Base-by-base conservation (phyloP, 2,329 filamentous ascomycete species). In the Chaetomium globosum region DNA sequence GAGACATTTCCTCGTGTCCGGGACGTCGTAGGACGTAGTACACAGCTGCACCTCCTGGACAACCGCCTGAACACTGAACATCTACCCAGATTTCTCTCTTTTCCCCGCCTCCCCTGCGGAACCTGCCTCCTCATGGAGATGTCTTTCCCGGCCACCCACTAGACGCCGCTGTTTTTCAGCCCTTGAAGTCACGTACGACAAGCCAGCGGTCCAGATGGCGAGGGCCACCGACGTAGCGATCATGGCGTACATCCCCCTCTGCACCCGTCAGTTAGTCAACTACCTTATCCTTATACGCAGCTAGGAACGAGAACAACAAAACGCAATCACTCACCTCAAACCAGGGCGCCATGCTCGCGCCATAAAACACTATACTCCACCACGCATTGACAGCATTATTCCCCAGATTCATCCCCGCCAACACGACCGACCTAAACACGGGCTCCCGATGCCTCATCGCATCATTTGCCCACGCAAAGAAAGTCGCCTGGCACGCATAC, bases 401-500 rank as follows among this genome's bases (percentile, higher is more conserved):
- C 1, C 85, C 85, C 70, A 88, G 77, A 66, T 91, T 91, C 89
- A 92, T 92, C 13, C 86, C 85, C 0, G 88, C 89, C 43, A 92
- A 83, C 0, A 91, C 88, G 1, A 91, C 82, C 2, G 83, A 86
- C 4, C 89, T 80, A 69, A 88, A 83, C 54, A 87, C 81, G 23
- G 84, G 82, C 65, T 89, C 85, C 70, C 90, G 84, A 63, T 84
- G 83, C 8, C 86, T 81, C 78, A 89, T 84, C 2, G 86, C 85
- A 71, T 91, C 89, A 70, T 92, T 91, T 26, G 87, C 89, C 89
- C 89, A 91, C 0, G 89, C 89, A 69, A 92, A 91, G 70, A 91
- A 91, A 0, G 86, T 89, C 0, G 89, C 88, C 75, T 92, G 88
- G 71, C 88, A 89, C 0, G 89, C 88, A 69, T 91, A 91, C 0